Percentiles rank a stretch among this genome's conserved stretches.
Evolutionary conservation across 2,329 filamentous ascomycete genomes (phyloP).

Genomic region (Hawksworthiomyces lignivorus): DNA sequence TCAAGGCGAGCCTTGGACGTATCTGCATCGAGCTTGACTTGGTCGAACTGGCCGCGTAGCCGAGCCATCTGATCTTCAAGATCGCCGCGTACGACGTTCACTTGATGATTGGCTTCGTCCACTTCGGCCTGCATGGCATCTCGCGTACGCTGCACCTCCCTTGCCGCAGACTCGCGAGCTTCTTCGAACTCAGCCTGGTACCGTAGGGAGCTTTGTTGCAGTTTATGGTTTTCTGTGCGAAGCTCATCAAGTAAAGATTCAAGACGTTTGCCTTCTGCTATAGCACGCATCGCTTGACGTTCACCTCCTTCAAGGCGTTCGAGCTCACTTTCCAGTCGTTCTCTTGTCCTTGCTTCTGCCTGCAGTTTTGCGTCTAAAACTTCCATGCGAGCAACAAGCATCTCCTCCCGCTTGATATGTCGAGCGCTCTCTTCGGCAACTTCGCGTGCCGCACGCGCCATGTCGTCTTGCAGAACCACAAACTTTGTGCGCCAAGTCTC

Average conservation of each 20-base stretch:
- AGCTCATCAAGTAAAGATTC: conserved; percentile 48
- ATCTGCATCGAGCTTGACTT: conserved; percentile 69
- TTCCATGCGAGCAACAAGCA: conserved; percentile 70
- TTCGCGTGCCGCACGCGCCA: conserved; percentile 69
- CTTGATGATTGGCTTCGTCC: conserved; percentile 75
- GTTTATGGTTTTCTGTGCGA: conserved; percentile 60
- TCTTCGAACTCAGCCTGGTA: conserved; percentile 80
- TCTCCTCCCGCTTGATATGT: conserved; percentile 71
- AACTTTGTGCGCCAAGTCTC: conserved; percentile 81
- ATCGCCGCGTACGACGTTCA: conserved; percentile 74
- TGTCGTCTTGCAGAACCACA: conserved; percentile 77
- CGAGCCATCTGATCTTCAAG: conserved; percentile 71
- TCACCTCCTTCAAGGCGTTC: conserved; percentile 58
- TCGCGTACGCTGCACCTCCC: conserved; percentile 74
- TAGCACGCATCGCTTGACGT: conserved; percentile 56
- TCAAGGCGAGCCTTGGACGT: conserved; percentile 74
- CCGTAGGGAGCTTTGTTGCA: conserved; percentile 60
- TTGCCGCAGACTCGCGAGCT: conserved; percentile 68
- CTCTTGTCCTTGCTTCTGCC: conserved; percentile 62
- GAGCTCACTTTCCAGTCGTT: conserved; percentile 59
- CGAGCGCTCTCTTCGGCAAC: conserved; percentile 75
- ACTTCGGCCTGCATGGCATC: conserved; percentile 73
- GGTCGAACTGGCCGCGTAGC: conserved; percentile 68
- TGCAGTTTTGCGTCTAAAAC: conserved; percentile 71
- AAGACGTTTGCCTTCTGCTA: conserved; percentile 54